Evolutionary conservation across 192 early-diverging fungal species (phyloP).

Genomic region (Coemansia sp.): DNA sequence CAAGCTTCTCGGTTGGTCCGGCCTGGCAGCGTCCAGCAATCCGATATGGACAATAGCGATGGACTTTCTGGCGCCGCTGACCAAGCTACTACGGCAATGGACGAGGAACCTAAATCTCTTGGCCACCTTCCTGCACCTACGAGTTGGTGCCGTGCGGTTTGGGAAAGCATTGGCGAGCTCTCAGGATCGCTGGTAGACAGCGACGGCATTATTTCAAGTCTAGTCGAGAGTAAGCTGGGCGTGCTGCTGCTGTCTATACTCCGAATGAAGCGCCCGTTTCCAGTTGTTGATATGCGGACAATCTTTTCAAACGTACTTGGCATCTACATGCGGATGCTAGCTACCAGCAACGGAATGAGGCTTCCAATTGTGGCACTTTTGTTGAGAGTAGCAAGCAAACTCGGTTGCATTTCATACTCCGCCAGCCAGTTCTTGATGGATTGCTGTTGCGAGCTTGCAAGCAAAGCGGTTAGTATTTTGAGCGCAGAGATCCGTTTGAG

Average conservation of each 20-base stretch:
- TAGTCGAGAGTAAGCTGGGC: constrained; percentile 23
- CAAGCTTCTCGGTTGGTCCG: not conserved
- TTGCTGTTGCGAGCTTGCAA: constrained; percentile 11
- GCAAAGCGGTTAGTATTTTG: constrained; percentile 2
- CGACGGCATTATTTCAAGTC: not conserved
- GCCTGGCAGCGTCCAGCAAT: not conserved
- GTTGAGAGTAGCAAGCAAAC: constrained; percentile 20
- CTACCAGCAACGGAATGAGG: not conserved
- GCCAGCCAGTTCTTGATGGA: constrained; percentile 28
- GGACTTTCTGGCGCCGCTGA: not conserved
- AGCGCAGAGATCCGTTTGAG: not conserved
- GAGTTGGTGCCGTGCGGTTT: constrained; percentile 47
- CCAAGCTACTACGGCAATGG: constrained; percentile 5
- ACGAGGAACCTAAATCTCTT: constrained; percentile 35
- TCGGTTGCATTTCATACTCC: constrained; percentile 25
- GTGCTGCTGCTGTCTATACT: constrained; percentile 24
- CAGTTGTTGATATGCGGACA: constrained; percentile 23
- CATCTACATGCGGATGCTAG: constrained; percentile 3
- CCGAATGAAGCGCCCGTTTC: constrained; percentile 27
- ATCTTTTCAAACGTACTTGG: constrained; percentile 21
- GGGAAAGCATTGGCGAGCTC: constrained; percentile 33
- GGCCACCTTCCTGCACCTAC: constrained; percentile 34
- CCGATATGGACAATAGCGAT: not conserved
- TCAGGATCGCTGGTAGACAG: constrained; percentile 13
- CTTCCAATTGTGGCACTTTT: constrained; percentile 27